These are phyloP conservation scores for Cladosporium sp. DNA, from an alignment of 2,329 filamentous ascomycete genomes.

Conservation along the genomic window DNA sequence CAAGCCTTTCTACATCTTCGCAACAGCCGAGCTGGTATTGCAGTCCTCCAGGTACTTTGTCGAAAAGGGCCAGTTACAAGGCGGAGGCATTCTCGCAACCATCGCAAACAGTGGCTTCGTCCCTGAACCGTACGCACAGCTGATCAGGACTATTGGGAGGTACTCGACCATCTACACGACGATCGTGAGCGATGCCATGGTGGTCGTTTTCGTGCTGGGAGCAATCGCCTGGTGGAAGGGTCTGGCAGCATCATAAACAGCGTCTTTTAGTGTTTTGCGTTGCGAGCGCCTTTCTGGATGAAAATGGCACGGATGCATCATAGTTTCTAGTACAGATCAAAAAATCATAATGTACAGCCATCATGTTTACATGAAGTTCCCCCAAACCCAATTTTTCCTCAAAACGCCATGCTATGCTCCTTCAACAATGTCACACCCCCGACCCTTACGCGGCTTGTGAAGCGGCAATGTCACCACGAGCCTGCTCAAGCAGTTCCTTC, in stretches of 20 bases:
- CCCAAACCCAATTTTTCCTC: constrained; percentile 16
- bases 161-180: constrained; percentile 73
- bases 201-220: constrained; percentile 74
- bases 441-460: neutral
- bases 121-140: constrained; percentile 63
- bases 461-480: constrained; percentile 47
- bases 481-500: constrained; percentile 58
- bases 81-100: constrained; percentile 63
- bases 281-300: neutral
- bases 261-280: neutral
- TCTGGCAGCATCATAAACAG: neutral
- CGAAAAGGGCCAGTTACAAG: constrained; percentile 60
- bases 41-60: constrained; percentile 71
- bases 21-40: constrained; percentile 71
- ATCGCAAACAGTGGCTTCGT: constrained; percentile 60
- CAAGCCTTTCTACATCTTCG: constrained; percentile 77
- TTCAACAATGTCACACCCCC: neutral
- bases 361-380: constrained; percentile 11
- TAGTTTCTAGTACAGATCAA: constrained; percentile 8
- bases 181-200: constrained; percentile 71
- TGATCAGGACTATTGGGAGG: constrained; percentile 60
- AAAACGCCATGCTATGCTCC: constrained; percentile 18
- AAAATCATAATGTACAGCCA: constrained; percentile 15
- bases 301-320: neutral
- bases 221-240: constrained; percentile 51